Percentiles rank a stretch among this genome's conserved stretches.
phyloP scores from a whole-genome alignment of 2,329 filamentous ascomycete species.

The Aspergillus calidoustus region DNA sequence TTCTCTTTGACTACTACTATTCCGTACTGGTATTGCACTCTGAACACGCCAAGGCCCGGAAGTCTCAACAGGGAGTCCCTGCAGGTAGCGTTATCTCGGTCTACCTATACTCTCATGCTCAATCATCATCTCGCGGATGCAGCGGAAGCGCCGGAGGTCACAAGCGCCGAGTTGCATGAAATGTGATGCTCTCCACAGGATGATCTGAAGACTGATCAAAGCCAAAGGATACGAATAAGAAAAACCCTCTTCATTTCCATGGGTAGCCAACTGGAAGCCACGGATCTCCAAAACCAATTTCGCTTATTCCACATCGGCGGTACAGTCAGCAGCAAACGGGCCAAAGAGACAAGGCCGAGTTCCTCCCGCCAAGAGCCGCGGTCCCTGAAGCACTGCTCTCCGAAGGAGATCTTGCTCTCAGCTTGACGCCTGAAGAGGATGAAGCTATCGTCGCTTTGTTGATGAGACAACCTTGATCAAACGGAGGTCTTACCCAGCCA shows the following conservation, averaged over 20 bases:
- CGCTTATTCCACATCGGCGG: conserved; percentile 34
- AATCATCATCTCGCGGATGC: conserved; percentile 27
- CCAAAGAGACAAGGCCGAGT: conserved; percentile 26
- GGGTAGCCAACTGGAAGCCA: conserved; percentile 31
- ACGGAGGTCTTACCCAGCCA: not conserved
- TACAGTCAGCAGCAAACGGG: conserved; percentile 21
- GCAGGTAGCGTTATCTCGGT: not conserved
- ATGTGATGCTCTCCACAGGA: not conserved
- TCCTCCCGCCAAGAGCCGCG: conserved; percentile 21
- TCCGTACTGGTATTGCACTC: not conserved
- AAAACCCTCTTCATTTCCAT: conserved; percentile 11
- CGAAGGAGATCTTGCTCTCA: not conserved
- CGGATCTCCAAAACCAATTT: conserved; percentile 37
- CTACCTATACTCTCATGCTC: not conserved
- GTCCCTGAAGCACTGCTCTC: conserved; percentile 22
- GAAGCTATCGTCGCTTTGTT: not conserved
- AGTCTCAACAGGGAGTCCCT: not conserved
- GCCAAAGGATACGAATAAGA: conserved; percentile 4
- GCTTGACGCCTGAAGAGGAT: not conserved
- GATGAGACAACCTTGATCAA: not conserved
- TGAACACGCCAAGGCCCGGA: not conserved
- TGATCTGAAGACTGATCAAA: not conserved
- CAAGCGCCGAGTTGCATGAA: conserved; percentile 17
- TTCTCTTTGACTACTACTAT: not conserved
- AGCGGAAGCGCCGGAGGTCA: conserved; percentile 30